Evolutionary conservation across 805 yeast species (phyloP), one percentile per base, ranked within the genome.

Genomic region (Huiozyma sinensis): DNA sequence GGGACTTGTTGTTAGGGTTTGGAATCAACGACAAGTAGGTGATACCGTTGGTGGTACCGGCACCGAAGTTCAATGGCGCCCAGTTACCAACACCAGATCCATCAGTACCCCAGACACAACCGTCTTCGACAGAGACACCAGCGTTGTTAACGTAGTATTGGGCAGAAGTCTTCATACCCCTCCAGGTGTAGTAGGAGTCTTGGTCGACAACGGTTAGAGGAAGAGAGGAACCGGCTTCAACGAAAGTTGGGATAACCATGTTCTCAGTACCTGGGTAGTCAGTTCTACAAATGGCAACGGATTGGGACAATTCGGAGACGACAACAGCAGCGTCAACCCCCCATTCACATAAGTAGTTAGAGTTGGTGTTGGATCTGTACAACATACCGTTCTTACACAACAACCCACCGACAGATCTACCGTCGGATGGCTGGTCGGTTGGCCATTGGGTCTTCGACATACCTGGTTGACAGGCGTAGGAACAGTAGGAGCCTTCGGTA

Each of bases 381-480:
- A 90, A 76, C 71, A 76, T 77, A 57, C 97, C 97, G 63, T 68
- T 66, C 67, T 81, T 75, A 77, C 98, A 90, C 60, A 69, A 65
- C 59, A 90, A 77, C 65, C 98, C 98, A 69, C 98, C 98, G 53
- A 90, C 80, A 40, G 97, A 85, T 51, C 83, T 84, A 72, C 98
- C 98, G 65, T 72, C 77, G 46, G 86, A 50, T 48, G 97, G 97
- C 73, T 90, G 98, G 42, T 63, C 55, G 43, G 81, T 68, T 54
- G 98, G 98, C 95, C 95, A 90, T 73, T 90, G 98, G 44, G 97
- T 87, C 80, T 90, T 90, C 63, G 97, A 87, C 95, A 87, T 87
- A 77, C 97, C 98, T 40, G 96, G 79, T 74, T 89, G 95, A 74
- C 98, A 90, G 48, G 97, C 95, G 70, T 90, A 90, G 49, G 97